phyloP scores from a whole-genome alignment of 2,329 filamentous ascomycete genomes.

The Fusarium xyrophilum region DNA sequence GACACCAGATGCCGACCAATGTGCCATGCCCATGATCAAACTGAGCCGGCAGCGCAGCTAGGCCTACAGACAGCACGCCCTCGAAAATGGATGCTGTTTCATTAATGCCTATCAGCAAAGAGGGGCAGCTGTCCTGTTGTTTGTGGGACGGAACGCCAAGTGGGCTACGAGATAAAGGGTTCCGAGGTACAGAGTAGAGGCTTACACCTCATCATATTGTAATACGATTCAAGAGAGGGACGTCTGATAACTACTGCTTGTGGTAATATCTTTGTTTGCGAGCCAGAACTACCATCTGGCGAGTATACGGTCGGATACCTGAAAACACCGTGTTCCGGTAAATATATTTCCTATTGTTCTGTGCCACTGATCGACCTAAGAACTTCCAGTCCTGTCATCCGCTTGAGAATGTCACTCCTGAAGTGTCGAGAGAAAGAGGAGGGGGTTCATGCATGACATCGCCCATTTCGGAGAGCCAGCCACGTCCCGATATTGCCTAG shows the following conservation, averaged over 20 bases:
- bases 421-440: constrained; percentile 14
- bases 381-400: constrained; percentile 13
- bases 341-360: constrained; percentile 4
- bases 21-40: neutral
- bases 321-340: neutral
- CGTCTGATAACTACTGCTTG: neutral
- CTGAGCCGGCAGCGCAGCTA: constrained; percentile 1
- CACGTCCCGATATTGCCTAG: constrained; percentile 14
- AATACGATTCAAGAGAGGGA: constrained; percentile 7
- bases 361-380: constrained; percentile 16
- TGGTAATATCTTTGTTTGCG: neutral
- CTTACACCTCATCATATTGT: constrained; percentile 32
- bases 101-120: constrained; percentile 34
- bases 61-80: constrained; percentile 2
- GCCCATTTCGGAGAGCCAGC: constrained; percentile 17
- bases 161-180: constrained; percentile 38
- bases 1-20: constrained; percentile 14
- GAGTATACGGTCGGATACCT: neutral
- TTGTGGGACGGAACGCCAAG: constrained; percentile 35
- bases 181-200: neutral
- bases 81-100: constrained; percentile 8
- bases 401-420: constrained; percentile 13
- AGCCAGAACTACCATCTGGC: neutral
- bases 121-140: constrained; percentile 35
- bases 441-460: constrained; percentile 43